Evolutionary conservation across 2,329 filamentous ascomycete genomes (phyloP).

Genomic region (Stagonosporopsis rhizophila): DNA sequence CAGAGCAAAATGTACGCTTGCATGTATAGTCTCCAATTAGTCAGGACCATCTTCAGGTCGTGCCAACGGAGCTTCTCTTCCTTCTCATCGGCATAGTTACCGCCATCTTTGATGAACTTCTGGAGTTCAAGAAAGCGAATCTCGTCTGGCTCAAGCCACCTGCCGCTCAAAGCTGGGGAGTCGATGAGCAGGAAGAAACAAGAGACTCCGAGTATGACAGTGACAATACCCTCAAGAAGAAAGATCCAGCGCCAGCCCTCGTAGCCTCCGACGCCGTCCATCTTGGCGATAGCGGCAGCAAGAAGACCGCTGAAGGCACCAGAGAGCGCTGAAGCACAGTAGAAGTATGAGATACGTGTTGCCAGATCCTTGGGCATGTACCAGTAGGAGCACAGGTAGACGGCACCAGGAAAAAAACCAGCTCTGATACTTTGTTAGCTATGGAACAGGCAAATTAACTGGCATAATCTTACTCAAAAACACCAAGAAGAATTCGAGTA

Average conservation of each 20-base stretch:
- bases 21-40: slow-evolving; percentile 41
- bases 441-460: background rate
- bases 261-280: slow-evolving; percentile 51
- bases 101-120: slow-evolving; percentile 34
- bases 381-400: slow-evolving; percentile 45
- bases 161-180: slow-evolving; percentile 26
- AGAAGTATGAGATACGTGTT: slow-evolving; percentile 45
- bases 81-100: slow-evolving; percentile 27
- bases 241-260: slow-evolving; percentile 56
- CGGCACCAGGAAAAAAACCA: slow-evolving; percentile 45
- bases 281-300: slow-evolving; percentile 46
- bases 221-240: slow-evolving; percentile 51
- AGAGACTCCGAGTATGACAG: slow-evolving; percentile 31
- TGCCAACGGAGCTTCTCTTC: slow-evolving; percentile 30
- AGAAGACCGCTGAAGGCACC: slow-evolving; percentile 53
- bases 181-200: slow-evolving; percentile 41
- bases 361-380: slow-evolving; percentile 48
- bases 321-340: slow-evolving; percentile 49
- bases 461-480: slow-evolving; percentile 31
- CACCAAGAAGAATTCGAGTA: slow-evolving; percentile 31
- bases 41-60: slow-evolving; percentile 34
- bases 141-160: slow-evolving; percentile 34
- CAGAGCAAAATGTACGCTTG: slow-evolving; percentile 38
- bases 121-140: slow-evolving; percentile 36
- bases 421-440: slow-evolving; percentile 17